These are phyloP conservation scores for Neopestalotiopsis clavispora DNA, from an alignment of 2,329 filamentous ascomycete genomes.

Conservation along the genomic window DNA sequence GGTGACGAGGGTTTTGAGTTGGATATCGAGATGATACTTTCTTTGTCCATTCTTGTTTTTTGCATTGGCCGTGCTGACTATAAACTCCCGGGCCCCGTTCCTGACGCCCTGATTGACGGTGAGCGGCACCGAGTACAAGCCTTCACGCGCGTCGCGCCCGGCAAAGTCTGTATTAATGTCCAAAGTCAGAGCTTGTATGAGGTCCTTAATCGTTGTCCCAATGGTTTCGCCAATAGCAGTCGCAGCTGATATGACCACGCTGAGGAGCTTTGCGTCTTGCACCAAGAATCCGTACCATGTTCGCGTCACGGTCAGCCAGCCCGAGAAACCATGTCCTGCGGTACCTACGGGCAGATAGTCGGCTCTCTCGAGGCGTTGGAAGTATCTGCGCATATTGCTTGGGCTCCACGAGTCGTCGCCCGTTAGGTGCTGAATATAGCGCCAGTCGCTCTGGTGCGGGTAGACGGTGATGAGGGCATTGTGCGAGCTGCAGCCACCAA, in stretches of 20 bases:
- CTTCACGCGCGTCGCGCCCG: conserved; percentile 38
- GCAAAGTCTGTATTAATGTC: conserved; percentile 18
- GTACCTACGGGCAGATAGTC: conserved; percentile 40
- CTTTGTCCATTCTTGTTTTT: conserved; percentile 41
- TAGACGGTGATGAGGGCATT: conserved; percentile 41
- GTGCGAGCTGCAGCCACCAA: conserved; percentile 39
- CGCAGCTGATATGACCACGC: conserved; percentile 16
- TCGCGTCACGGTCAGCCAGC: conserved; percentile 47
- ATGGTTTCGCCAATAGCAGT: conserved; percentile 9
- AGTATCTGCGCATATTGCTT: conserved; percentile 46
- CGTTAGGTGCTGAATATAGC: conserved; percentile 43
- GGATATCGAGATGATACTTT: conserved; percentile 46
- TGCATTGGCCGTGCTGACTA: conserved; percentile 45
- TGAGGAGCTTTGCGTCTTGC: conserved; percentile 46
- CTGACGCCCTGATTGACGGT: conserved; percentile 47
- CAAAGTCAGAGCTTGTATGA: conserved; percentile 14
- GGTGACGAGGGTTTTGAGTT: conserved; percentile 31
- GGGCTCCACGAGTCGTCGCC: conserved; percentile 48
- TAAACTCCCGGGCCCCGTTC: conserved; percentile 52
- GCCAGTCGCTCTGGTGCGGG: conserved; percentile 47
- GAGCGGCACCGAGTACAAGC: conserved; percentile 56
- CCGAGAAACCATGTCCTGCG: conserved; percentile 53
- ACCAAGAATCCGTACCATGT: conserved; percentile 49
- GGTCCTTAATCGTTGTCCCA: conserved; percentile 12
- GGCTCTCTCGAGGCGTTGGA: conserved; percentile 47